Conservation (phyloP, 441 rosid genomes). For the Gossypium trilobum region DNA sequence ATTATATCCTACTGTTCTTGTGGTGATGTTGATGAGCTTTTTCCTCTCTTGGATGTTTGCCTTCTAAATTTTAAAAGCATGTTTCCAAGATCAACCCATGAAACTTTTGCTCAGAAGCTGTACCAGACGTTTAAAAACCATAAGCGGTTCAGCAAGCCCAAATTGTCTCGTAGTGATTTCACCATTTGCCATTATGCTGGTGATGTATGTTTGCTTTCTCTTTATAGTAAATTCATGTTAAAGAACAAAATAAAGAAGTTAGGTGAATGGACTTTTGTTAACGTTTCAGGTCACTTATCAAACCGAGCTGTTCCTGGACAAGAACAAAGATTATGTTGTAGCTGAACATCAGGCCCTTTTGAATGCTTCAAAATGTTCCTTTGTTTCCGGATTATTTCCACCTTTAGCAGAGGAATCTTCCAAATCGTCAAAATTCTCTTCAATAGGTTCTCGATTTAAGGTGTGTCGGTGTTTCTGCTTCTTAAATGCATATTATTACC, state of each 20-base stretch:
- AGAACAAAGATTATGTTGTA: slow-evolving; percentile 96
- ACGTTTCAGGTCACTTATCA: slow-evolving; percentile 83
- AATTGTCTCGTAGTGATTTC: slow-evolving; percentile 84
- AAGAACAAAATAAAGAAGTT: slow-evolving; percentile 12
- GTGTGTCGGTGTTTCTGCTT: slow-evolving; percentile 33
- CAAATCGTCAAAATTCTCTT: slow-evolving; percentile 85
- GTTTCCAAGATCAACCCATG: slow-evolving; percentile 98
- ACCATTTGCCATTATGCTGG: slow-evolving; percentile 97
- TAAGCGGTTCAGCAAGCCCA: slow-evolving; percentile 89
- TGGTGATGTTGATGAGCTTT: slow-evolving; percentile 27
- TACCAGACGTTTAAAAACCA: slow-evolving; percentile 90
- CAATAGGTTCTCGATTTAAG: slow-evolving; percentile 97
- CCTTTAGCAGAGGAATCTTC: slow-evolving; percentile 68
- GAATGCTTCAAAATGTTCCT: slow-evolving; percentile 80
- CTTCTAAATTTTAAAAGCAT: slow-evolving; percentile 34
- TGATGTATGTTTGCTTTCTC: slow-evolving; percentile 51
- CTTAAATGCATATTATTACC: neutral
- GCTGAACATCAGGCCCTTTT: slow-evolving; percentile 94
- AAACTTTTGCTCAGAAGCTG: slow-evolving; percentile 95
- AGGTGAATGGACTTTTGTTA: slow-evolving; percentile 1
- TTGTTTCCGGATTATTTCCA: slow-evolving; percentile 78
- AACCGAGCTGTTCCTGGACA: slow-evolving; percentile 90
- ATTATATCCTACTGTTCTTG: slow-evolving; percentile 7
- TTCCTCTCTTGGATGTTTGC: neutral
- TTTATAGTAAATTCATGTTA: slow-evolving; percentile 5